Conservation (phyloP, 495 filamentous ascomycete species). For the Podospora pseudopauciseta region DNA sequence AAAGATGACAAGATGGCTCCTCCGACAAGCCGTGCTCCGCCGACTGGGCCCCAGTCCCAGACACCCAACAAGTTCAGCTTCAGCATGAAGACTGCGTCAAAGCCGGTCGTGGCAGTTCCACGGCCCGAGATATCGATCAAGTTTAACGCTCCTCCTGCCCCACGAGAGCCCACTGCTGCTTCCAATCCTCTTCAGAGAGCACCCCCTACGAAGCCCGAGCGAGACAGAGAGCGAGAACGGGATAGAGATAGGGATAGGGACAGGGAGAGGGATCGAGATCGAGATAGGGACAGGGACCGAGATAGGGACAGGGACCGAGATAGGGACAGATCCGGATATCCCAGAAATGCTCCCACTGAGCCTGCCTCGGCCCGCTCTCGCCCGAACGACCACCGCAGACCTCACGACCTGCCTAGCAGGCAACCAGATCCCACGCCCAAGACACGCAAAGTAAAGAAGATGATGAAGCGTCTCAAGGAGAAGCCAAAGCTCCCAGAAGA, state of each 20-base stretch:
- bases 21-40: constrained; percentile 41
- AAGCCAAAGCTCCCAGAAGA: constrained; percentile 67
- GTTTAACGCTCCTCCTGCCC: constrained; percentile 55
- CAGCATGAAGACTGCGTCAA: constrained; percentile 68
- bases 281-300: constrained; percentile 28
- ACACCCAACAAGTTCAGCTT: constrained; percentile 74
- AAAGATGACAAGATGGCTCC: constrained; percentile 43
- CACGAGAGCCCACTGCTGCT: constrained; percentile 33
- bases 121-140: constrained; percentile 72
- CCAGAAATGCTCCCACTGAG: constrained; percentile 47
- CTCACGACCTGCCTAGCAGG: constrained; percentile 34
- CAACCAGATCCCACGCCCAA: constrained; percentile 40
- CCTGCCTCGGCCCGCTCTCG: constrained; percentile 52
- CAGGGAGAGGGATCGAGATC: constrained; percentile 21
- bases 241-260: constrained; percentile 8
- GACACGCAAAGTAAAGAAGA: constrained; percentile 62
- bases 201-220: constrained; percentile 37
- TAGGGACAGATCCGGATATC: constrained; percentile 41
- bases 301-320: constrained; percentile 42
- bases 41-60: constrained; percentile 48
- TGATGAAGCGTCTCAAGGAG: constrained; percentile 65
- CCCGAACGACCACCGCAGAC: constrained; percentile 43
- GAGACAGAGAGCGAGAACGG: constrained; percentile 19
- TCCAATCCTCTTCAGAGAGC: constrained; percentile 26
- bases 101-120: constrained; percentile 56